Conservation (phyloP, 805 yeast species). For the Cyberlindnera xishuangbannaensis region DNA sequence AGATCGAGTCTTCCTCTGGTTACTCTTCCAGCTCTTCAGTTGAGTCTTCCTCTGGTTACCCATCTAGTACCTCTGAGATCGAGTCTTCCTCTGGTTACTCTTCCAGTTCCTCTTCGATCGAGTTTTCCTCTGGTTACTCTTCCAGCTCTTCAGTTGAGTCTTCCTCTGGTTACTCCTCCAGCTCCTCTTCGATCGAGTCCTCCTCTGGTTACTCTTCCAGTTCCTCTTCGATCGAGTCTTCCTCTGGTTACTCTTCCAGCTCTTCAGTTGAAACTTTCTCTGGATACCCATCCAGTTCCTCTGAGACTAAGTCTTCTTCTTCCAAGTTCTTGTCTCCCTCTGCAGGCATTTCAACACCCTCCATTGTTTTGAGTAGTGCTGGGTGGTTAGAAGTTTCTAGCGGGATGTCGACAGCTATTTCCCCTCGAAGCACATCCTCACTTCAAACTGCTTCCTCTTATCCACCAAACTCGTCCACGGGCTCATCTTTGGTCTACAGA, state of each 20-base stretch:
- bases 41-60: background rate
- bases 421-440: too few relatives aligned
- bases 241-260: background rate
- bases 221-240: conserved; percentile 1
- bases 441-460: background rate
- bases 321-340: background rate
- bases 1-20: background rate
- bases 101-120: background rate
- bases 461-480: background rate
- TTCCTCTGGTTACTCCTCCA: conserved; percentile 10
- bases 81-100: conserved; percentile 1
- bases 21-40: background rate
- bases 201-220: conserved; percentile 1
- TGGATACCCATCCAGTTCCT: background rate
- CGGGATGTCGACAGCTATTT: too few relatives aligned
- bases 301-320: conserved; percentile 1
- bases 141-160: background rate
- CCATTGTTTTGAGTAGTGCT: background rate
- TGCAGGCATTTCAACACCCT: background rate
- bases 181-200: conserved; percentile 1
- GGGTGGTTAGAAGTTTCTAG: too few relatives aligned
- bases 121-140: background rate
- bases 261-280: background rate
- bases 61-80: too few relatives aligned
- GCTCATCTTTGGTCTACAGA: background rate